Percentiles rank a stretch among this genome's conserved stretches.
Conservation (phyloP, 768 basidiomycete species). For the Amanita exitialis region DNA sequence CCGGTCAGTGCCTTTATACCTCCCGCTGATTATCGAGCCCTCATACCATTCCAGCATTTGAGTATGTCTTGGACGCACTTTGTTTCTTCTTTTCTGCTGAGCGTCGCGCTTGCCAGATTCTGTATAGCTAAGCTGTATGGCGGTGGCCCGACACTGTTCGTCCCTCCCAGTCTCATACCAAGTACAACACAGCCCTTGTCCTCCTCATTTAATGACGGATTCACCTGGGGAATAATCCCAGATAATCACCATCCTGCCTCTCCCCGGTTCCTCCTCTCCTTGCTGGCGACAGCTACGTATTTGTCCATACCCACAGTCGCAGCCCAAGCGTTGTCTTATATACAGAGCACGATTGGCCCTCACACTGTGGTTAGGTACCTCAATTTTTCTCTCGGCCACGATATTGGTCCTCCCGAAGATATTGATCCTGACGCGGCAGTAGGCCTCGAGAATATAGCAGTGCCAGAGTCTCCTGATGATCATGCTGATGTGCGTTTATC, state of each 20-base stretch:
- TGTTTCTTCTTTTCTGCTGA: background rate
- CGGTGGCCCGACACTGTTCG: slow-evolving; percentile 65
- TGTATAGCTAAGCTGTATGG: slow-evolving; percentile 85
- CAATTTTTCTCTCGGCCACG: slow-evolving; percentile 69
- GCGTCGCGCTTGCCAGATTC: slow-evolving; percentile 35
- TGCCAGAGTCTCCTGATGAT: slow-evolving; percentile 21
- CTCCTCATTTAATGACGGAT: slow-evolving; percentile 39
- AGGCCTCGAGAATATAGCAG: slow-evolving; percentile 60
- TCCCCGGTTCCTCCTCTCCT: slow-evolving; percentile 73
- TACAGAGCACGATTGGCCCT: slow-evolving; percentile 71
- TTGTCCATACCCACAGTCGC: slow-evolving; percentile 73
- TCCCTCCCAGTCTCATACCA: slow-evolving; percentile 57
- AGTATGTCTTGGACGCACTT: slow-evolving; percentile 43
- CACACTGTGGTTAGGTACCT: slow-evolving; percentile 70
- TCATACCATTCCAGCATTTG: slow-evolving; percentile 52
- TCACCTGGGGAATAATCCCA: slow-evolving; percentile 25
- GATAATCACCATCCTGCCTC: slow-evolving; percentile 60
- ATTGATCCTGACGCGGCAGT: slow-evolving; percentile 51
- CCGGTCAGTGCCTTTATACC: slow-evolving; percentile 39
- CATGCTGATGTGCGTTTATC: slow-evolving; percentile 17
- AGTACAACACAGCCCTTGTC: slow-evolving; percentile 64
- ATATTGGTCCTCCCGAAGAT: slow-evolving; percentile 32
- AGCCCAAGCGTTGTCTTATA: slow-evolving; percentile 60
- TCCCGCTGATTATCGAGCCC: background rate
- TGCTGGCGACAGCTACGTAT: slow-evolving; percentile 82